Evolutionary conservation across 768 basidiomycete species (phyloP).

Genomic region (Lactarius deliciosus): DNA sequence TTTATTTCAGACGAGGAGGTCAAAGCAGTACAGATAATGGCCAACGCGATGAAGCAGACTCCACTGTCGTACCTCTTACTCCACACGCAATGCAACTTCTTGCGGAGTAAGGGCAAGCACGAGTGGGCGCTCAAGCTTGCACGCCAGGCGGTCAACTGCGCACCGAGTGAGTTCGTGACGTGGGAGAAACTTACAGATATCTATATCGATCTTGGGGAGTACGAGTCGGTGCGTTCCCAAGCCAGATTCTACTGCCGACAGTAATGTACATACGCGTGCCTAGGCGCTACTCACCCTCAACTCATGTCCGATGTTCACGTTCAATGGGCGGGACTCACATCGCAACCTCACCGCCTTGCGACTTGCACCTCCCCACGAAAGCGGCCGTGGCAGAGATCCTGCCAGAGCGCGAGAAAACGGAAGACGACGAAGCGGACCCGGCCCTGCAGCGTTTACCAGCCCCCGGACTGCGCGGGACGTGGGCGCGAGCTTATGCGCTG

Average conservation of each 20-base stretch:
- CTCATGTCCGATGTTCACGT: conserved; percentile 99
- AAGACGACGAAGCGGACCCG: conserved; percentile 92
- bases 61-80: conserved; percentile 93
- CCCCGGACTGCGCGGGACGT: conserved; percentile 91
- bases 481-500: conserved; percentile 90
- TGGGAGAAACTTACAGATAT: conserved; percentile 98
- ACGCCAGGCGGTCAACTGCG: conserved; percentile 94
- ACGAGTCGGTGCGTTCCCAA: conserved; percentile 54
- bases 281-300: conserved; percentile 88
- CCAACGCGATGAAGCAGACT: conserved; percentile 74
- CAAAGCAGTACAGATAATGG: conserved; percentile 94
- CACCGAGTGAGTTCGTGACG: conserved; percentile 97
- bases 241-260: background rate
- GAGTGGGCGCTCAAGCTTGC: conserved; percentile 94
- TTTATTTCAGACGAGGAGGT: conserved; percentile 84
- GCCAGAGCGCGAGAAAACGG: conserved; percentile 75
- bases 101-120: conserved; percentile 77
- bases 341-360: conserved; percentile 75
- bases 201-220: conserved; percentile 88
- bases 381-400: conserved; percentile 86
- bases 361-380: conserved; percentile 85
- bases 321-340: conserved; percentile 93
- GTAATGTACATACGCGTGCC: conserved; percentile 1
- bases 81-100: conserved; percentile 92
- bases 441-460: conserved; percentile 93